Percentiles rank a stretch among this genome's conserved stretches.
Conservation (phyloP, 176 grass and related monocot species). For the Oryza glaberrima region DNA sequence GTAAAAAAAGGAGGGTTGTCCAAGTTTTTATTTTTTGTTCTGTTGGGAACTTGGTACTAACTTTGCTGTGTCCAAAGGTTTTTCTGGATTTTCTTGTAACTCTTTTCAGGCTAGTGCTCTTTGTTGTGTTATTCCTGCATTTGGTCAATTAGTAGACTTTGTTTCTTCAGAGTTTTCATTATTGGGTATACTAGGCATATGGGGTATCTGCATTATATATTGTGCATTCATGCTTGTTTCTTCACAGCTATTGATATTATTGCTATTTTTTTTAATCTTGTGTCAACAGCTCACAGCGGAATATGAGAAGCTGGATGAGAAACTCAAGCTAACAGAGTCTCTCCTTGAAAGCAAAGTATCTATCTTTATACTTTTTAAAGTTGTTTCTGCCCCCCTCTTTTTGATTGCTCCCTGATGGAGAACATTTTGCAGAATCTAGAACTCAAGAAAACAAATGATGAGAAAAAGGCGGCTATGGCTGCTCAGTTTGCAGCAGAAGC, state of each 20-base stretch:
- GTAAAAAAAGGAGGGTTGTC: not conserved
- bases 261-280: conserved; percentile 33
- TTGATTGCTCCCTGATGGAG: conserved; percentile 27
- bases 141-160: conserved; percentile 1
- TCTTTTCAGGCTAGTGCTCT: conserved; percentile 8
- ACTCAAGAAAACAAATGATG: conserved; percentile 95
- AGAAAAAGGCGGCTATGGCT: conserved; percentile 85
- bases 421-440: conserved; percentile 80
- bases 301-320: conserved; percentile 73
- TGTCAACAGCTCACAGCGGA: conserved; percentile 66
- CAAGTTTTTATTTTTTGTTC: conserved; percentile 16
- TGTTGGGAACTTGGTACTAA: not conserved
- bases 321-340: conserved; percentile 77
- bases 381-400: not conserved
- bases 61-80: not conserved
- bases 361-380: conserved; percentile 3
- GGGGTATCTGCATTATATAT: not conserved
- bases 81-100: not conserved
- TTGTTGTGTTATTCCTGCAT: conserved; percentile 4
- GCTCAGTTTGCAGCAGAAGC: conserved; percentile 97
- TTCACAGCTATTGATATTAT: not conserved
- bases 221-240: not conserved
- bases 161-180: conserved; percentile 15
- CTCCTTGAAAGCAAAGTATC: conserved; percentile 85
- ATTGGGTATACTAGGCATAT: not conserved